These are phyloP conservation scores for Papiliotrema terrestris DNA, from an alignment of 1,284 basidiomycete species.

Conservation along the genomic window DNA sequence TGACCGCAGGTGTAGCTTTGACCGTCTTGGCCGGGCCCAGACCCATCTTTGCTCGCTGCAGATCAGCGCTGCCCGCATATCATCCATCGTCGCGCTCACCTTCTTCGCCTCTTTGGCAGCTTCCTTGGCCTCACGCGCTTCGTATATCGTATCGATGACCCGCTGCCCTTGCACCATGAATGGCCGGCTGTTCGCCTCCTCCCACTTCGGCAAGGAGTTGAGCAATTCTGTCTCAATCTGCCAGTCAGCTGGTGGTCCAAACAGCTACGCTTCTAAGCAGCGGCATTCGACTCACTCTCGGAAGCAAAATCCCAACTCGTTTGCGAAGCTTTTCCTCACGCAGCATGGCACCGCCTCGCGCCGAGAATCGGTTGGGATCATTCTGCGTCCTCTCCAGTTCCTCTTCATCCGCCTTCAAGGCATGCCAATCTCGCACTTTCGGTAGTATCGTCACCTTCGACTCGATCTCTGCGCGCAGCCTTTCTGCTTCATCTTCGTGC, in stretches of 20 bases:
- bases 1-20: conserved; percentile 18
- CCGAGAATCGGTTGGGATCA: conserved; percentile 47
- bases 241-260: background rate
- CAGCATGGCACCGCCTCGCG: conserved; percentile 67
- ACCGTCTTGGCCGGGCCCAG: conserved; percentile 22
- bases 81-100: conserved; percentile 24
- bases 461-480: conserved; percentile 74
- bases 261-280: background rate
- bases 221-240: conserved; percentile 87
- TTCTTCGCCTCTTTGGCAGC: conserved; percentile 72
- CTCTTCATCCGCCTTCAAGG: conserved; percentile 84
- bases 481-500: conserved; percentile 82
- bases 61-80: background rate
- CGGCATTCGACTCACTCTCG: conserved; percentile 61
- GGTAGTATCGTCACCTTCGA: conserved; percentile 72
- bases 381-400: conserved; percentile 61
- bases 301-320: conserved; percentile 89
- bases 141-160: conserved; percentile 73
- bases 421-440: conserved; percentile 80
- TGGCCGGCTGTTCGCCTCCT: conserved; percentile 66
- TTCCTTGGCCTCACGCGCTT: conserved; percentile 58
- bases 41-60: conserved; percentile 28
- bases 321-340: conserved; percentile 98
- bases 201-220: conserved; percentile 78
- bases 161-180: conserved; percentile 85